Evolutionary conservation across 108 stramenopile genomes (phyloP), one percentile per base, ranked within the genome.

Genomic region (Aurantiochytrium sp.): DNA sequence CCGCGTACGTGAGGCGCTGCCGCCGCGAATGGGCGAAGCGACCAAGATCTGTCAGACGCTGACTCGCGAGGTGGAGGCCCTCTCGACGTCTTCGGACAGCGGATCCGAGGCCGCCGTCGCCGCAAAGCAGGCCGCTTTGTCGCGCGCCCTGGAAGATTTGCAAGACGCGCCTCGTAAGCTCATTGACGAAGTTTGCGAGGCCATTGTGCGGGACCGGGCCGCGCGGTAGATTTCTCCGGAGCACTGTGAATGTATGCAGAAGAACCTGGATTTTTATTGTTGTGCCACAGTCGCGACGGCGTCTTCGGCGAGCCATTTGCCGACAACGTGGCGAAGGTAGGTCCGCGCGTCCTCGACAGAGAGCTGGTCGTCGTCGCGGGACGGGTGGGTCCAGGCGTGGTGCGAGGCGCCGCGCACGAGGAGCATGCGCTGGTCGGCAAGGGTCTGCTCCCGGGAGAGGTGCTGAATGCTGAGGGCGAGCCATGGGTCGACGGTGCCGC

Each of bases 401-500:
- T 97, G 96, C 41, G 92, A 92, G 3, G 95, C 95, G 27, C 95
- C 95, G 0, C 87, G 55, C 3, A 95, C 94, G 68, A 89, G 89
- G 34, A 92, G 39, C 6, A 85, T 87, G 15, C 91, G 37, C 30
- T 55, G 92, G 4, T 93, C 86, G 30, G 52, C 31, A 30, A 90
- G 86, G 8, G 69, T 87, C 39, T 68, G 45, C 34, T 52, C 65
- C 27, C 48, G 59, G 32, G 55, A 69, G 68, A 59, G 55, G 32
- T 87, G 90, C 37, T 90, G 88, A 24, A 98, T 88, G 4, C 94
- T 92, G 27, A 96, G 90, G 22, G 89, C 93, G 15, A 93, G 94
- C 98, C 98, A 98, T 0, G 98, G 98, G 92, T 98, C 98, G 8
- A 96, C 95, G 69, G 95, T 90, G 27, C 98, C 98, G 90, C 95